A percentile compares a stretch with the other conserved stretches of the same genome.
Conservation (phyloP, 2,329 filamentous ascomycete species). For the Furcasterigmium furcatum region DNA sequence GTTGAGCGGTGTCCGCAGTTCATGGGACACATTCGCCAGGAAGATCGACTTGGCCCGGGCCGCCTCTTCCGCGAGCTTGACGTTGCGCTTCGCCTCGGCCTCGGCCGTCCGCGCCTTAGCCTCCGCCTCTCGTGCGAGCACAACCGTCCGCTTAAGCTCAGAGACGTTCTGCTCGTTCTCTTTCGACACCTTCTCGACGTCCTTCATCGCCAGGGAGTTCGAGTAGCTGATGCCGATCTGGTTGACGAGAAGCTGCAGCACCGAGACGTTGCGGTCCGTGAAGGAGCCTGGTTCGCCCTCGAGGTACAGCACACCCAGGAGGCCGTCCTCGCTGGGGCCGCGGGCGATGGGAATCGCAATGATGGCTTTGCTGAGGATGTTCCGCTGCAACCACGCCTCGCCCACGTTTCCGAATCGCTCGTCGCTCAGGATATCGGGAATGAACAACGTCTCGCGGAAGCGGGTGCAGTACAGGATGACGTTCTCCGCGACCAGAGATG, state of each 20-base stretch:
- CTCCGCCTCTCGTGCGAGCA: slow-evolving; percentile 70
- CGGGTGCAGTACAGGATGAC: slow-evolving; percentile 74
- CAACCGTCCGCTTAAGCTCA: slow-evolving; percentile 70
- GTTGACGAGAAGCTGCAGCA: slow-evolving; percentile 69
- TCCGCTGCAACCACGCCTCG: slow-evolving; percentile 63
- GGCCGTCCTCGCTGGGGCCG: slow-evolving; percentile 53
- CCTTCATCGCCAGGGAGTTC: slow-evolving; percentile 64
- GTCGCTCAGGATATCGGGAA: slow-evolving; percentile 70
- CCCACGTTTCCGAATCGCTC: slow-evolving; percentile 76
- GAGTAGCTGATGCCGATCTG: slow-evolving; percentile 74
- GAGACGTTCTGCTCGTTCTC: slow-evolving; percentile 77
- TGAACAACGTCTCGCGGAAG: slow-evolving; percentile 72
- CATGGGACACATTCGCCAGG: slow-evolving; percentile 76
- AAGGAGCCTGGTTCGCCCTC: slow-evolving; percentile 74
- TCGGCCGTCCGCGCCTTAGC: slow-evolving; percentile 75
- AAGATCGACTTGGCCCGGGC: slow-evolving; percentile 83
- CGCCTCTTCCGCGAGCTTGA: slow-evolving; percentile 79
- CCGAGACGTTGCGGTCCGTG: slow-evolving; percentile 68
- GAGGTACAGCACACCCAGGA: slow-evolving; percentile 73
- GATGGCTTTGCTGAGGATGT: slow-evolving; percentile 69
- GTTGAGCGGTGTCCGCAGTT: slow-evolving; percentile 78
- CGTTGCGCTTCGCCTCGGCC: slow-evolving; percentile 72
- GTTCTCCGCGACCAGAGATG: slow-evolving; percentile 70
- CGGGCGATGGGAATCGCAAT: slow-evolving; percentile 80
- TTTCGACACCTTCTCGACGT: slow-evolving; percentile 73